Base-by-base conservation (phyloP, 75 land plant genomes). In the Adiantum capillusveneris region DNA sequence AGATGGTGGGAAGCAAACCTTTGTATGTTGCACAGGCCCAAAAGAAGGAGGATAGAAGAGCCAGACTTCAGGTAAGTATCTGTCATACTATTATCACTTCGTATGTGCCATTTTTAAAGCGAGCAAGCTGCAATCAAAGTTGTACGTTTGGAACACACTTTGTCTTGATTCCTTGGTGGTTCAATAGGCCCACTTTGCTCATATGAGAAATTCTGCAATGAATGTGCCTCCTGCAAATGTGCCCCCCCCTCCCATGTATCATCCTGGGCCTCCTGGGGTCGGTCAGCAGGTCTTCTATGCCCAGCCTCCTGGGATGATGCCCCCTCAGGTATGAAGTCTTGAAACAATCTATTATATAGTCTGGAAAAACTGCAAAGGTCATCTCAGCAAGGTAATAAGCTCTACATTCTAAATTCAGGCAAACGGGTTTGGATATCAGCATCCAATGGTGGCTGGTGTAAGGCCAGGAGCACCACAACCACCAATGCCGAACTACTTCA, bases 111-210 rank as follows among this genome's bases (percentile, higher is more conserved):
- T 13, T 9, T 7, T 13, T 39, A 13, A 39, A 7, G 13, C 13
- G 12, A 7, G 13, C 13, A 39, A 7, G 42, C 42, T 39, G 13
- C 13, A 7, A 7, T 9, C 13, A 39, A 7, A 13, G 12, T 39
- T 39, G 42, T 9, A 9, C 7, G 42, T 39, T 39, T 39, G 42
- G 12, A 39, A 9, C 42, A 9, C 42, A 7, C 13, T 9, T 39
- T 39, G 42, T 7, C n/a, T n/a, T n/a, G n/a, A n/a, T n/a, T n/a
- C n/a, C n/a, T n/a, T n/a, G 54, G 11, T 24, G 19, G 19, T 19
- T 11, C n/a, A 36, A 25, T 60, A 87, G 93, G 88, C 85, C 21
- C 88, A 77, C 26, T 88, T 88, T 68, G 71, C 93, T 63, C 88
- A 88, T 53, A 30, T 85, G 55, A 75, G n/a, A 20, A 17, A 70